phyloP scores from a whole-genome alignment of 768 basidiomycete genomes.

The Clitopilus passeckerianus region DNA sequence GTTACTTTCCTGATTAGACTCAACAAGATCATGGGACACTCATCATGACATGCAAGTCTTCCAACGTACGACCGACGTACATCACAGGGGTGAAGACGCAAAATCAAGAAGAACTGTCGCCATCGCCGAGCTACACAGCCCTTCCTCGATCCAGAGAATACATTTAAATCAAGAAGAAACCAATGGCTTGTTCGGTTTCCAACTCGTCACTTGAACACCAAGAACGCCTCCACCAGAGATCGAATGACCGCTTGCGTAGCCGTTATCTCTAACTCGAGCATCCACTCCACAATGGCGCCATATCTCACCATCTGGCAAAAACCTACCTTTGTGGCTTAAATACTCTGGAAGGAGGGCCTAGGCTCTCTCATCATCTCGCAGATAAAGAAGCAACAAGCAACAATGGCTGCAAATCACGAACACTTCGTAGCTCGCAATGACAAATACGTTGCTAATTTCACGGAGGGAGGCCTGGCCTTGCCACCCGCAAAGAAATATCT shows the following conservation, averaged over 20 bases:
- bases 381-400: background rate
- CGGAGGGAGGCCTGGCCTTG: slow-evolving; percentile 30
- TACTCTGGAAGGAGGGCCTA: background rate
- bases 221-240: background rate
- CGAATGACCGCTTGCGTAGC: background rate
- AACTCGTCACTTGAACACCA: background rate
- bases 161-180: too few relatives aligned
- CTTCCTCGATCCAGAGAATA: too few relatives aligned
- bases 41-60: too few relatives aligned
- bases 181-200: too few relatives aligned
- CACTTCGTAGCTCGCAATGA: slow-evolving; percentile 35
- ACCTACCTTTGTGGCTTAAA: background rate
- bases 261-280: background rate
- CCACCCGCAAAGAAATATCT: slow-evolving; percentile 29
- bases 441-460: slow-evolving; percentile 39
- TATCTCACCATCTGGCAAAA: background rate
- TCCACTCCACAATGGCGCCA: slow-evolving; percentile 5
- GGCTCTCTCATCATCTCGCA: background rate
- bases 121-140: too few relatives aligned
- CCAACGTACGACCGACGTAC: too few relatives aligned
- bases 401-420: slow-evolving; percentile 24
- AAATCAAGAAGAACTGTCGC: too few relatives aligned
- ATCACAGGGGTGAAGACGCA: too few relatives aligned
- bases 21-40: too few relatives aligned
- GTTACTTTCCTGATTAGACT: too few relatives aligned